Evolutionary conservation across 2,329 filamentous ascomycete species (phyloP).

Genomic region (Cryphonectria nitschkei): DNA sequence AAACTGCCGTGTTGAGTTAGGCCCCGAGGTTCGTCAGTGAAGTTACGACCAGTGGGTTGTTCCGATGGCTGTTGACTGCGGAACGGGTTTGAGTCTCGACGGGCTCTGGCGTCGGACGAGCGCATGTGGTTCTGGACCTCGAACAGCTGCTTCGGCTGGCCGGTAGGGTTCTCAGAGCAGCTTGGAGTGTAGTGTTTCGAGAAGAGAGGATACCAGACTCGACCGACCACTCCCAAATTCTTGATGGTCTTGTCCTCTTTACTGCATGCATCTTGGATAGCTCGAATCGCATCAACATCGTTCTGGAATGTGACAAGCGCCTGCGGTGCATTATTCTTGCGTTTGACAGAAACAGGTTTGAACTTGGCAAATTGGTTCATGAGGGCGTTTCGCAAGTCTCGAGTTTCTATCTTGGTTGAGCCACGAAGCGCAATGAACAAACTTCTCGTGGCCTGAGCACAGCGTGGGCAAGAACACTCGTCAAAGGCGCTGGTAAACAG

Average conservation of each 20-base stretch:
- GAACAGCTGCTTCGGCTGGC: constrained; percentile 7
- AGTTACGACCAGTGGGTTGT: not conserved
- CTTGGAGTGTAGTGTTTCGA: constrained; percentile 23
- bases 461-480: constrained; percentile 20
- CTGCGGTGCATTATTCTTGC: not conserved
- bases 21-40: not conserved
- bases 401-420: too few relatives aligned
- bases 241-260: constrained; percentile 4
- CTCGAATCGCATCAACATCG: constrained; percentile 19
- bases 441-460: constrained; percentile 12
- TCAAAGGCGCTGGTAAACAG: not conserved
- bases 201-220: constrained; percentile 23
- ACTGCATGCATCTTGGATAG: constrained; percentile 1
- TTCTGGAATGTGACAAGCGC: constrained; percentile 12
- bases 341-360: not conserved
- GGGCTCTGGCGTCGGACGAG: not conserved
- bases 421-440: constrained; percentile 11
- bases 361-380: constrained; percentile 12
- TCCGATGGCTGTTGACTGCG: constrained; percentile 12
- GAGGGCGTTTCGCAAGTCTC: not conserved
- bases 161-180: not conserved
- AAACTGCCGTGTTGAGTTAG: not conserved
- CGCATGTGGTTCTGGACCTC: constrained; percentile 1
- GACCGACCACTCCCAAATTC: not conserved
- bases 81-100: constrained; percentile 23